Conservation (phyloP, 495 filamentous ascomycete genomes). For the Bombardia bombarda region DNA sequence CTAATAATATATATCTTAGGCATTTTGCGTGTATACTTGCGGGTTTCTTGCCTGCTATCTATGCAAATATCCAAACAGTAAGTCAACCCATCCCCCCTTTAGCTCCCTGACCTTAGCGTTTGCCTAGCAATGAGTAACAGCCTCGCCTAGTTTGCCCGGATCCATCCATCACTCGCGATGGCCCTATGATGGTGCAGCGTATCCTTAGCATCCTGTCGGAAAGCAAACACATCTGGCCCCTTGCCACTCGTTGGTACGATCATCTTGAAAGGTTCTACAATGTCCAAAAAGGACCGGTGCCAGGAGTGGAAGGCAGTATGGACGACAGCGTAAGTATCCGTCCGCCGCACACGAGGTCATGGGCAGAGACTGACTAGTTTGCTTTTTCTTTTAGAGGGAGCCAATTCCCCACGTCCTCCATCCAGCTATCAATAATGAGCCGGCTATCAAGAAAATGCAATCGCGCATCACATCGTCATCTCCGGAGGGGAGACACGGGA, state of each 20-base stretch:
- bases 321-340: conserved; percentile 33
- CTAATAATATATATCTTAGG: conserved; percentile 16
- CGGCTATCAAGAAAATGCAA: conserved; percentile 7
- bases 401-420: conserved; percentile 26
- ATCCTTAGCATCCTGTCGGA: conserved; percentile 31
- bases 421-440: conserved; percentile 8
- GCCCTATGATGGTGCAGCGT: conserved; percentile 29
- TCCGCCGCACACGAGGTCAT: not conserved
- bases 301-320: conserved; percentile 34
- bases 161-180: conserved; percentile 23
- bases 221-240: conserved; percentile 36
- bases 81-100: conserved; percentile 2
- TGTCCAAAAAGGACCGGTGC: conserved; percentile 23
- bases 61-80: conserved; percentile 37
- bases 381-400: conserved; percentile 11
- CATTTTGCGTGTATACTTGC: conserved; percentile 44
- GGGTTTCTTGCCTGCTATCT: conserved; percentile 40
- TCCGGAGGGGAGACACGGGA: conserved; percentile 5
- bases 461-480: conserved; percentile 2
- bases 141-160: conserved; percentile 32
- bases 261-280: conserved; percentile 34
- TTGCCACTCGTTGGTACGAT: conserved; percentile 37
- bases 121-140: not conserved
- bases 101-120: not conserved
- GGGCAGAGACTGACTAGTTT: not conserved